Base-by-base conservation (phyloP, 2,329 filamentous ascomycete species). In the Neofusicoccum kwambonambiense region DNA sequence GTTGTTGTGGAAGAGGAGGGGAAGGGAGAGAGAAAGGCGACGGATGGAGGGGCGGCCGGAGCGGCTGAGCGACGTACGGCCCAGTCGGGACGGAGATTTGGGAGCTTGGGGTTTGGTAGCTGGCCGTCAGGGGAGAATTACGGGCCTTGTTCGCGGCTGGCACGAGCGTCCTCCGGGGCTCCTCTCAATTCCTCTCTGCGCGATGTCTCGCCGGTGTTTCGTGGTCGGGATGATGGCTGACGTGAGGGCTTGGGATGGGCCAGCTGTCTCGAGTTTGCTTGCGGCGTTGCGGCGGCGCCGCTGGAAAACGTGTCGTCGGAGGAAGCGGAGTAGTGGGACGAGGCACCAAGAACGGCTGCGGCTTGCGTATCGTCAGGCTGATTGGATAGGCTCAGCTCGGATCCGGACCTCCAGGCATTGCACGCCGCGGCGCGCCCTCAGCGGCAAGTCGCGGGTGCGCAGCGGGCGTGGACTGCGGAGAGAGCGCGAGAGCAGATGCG, bases 81-180 rank as follows among this genome's bases (percentile, higher is more conserved):
- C 27, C 27, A 31, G 27, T 31, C 27, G 27, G 31, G 56, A 35
- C 49, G 61, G 49, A 63, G 49, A 54, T 52, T 62, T 39, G 60
- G 27, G 60, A 54, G 37, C 54, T 57, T 35, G 35, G 31, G 37
- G 49, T n/a, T 13, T 19, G 49, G 49, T 37, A 35, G 39, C 35
- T 54, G 50, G 45, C 39, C 57, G 49, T 56, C 61, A 64, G 61
- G 61, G 61, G 61, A 64, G 61, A 64, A 64, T 64, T 64, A 60
- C 56, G 56, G 42, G 39, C 56, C 27, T 60, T 60, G 42, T 27
- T 47, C 12, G 61, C 27, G 60, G 27, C 61, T 64, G 61, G 61
- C 61, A 64, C 61, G 61, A 64, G 61, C 61, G 61, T 37, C 44
- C 41, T 45, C 50, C 42, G 39, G 27, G 34, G 12, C 37, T 47